Evolutionary conservation across 2,329 filamentous ascomycete species (phyloP).

Genomic region (Fusarium austroafricanum): DNA sequence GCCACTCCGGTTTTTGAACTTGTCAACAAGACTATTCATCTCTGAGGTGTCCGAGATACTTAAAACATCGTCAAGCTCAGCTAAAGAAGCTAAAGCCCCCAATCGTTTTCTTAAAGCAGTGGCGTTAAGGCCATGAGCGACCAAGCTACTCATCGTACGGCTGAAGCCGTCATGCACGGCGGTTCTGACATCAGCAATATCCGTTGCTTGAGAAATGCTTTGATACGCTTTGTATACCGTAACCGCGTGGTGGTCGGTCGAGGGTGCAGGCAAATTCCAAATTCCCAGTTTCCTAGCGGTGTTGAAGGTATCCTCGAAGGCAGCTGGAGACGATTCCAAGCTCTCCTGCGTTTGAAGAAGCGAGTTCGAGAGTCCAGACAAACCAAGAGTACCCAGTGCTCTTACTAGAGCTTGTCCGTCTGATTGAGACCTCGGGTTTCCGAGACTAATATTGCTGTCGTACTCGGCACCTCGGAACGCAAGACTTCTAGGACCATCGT

Average conservation of each 20-base stretch:
- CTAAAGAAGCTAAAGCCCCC: constrained; percentile 75
- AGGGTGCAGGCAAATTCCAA: constrained; percentile 88
- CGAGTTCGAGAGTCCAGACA: constrained; percentile 87
- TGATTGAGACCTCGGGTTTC: constrained; percentile 63
- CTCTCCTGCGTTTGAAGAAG: constrained; percentile 76
- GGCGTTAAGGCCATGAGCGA: constrained; percentile 61
- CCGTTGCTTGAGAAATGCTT: constrained; percentile 75
- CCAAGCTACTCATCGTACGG: constrained; percentile 69
- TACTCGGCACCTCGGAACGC: constrained; percentile 92
- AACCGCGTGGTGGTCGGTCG: constrained; percentile 71
- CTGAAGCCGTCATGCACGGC: constrained; percentile 73
- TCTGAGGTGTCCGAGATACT: constrained; percentile 69
- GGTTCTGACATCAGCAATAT: constrained; percentile 63
- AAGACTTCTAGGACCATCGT: constrained; percentile 85
- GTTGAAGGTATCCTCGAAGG: constrained; percentile 78
- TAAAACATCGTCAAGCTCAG: constrained; percentile 84
- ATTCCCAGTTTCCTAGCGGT: constrained; percentile 86
- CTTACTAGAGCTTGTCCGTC: constrained; percentile 79
- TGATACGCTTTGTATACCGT: constrained; percentile 86
- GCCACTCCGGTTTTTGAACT: constrained; percentile 72
- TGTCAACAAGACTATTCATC: constrained; percentile 69
- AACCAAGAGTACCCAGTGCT: constrained; percentile 81
- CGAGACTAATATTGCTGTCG: constrained; percentile 80
- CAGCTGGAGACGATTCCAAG: constrained; percentile 66
- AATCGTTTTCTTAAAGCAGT: constrained; percentile 66